Conservation (phyloP, 2,329 filamentous ascomycete species). For the Colletotrichum liaoningense region DNA sequence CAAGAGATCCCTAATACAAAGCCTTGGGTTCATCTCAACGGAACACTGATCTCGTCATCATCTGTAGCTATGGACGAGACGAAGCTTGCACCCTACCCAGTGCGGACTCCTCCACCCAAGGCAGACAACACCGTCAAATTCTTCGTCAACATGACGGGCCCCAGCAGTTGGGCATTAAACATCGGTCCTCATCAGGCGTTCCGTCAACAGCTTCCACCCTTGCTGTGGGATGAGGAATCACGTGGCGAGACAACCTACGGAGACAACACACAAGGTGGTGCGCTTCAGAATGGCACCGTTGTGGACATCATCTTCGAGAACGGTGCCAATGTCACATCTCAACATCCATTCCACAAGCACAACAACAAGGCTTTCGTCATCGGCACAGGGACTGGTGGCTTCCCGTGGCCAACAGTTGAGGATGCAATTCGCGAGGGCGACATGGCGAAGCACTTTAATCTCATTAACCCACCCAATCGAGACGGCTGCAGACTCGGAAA, state of each 20-base stretch:
- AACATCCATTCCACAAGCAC: slow-evolving; percentile 30
- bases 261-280: not conserved
- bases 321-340: slow-evolving; percentile 27
- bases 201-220: slow-evolving; percentile 23
- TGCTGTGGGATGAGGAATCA: slow-evolving; percentile 22
- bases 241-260: slow-evolving; percentile 26
- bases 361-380: slow-evolving; percentile 31
- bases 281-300: slow-evolving; percentile 15
- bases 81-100: slow-evolving; percentile 24
- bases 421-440: slow-evolving; percentile 19
- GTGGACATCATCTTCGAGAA: slow-evolving; percentile 33
- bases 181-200: slow-evolving; percentile 27
- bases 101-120: slow-evolving; percentile 13
- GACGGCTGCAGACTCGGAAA: slow-evolving; percentile 26
- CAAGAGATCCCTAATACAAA: slow-evolving; percentile 11
- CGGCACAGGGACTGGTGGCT: slow-evolving; percentile 20
- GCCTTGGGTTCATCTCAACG: slow-evolving; percentile 24
- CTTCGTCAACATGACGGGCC: slow-evolving; percentile 32
- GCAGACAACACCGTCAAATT: slow-evolving; percentile 25
- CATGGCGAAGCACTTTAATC: slow-evolving; percentile 22
- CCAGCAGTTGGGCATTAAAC: slow-evolving; percentile 25
- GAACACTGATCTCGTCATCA: slow-evolving; percentile 18
- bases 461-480: slow-evolving; percentile 19
- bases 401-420: slow-evolving; percentile 27
- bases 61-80: slow-evolving; percentile 26